Percentiles rank a stretch among this genome's conserved stretches.
Conservation (phyloP, 495 filamentous ascomycete genomes). For the Hypoxylon intermedium region DNA sequence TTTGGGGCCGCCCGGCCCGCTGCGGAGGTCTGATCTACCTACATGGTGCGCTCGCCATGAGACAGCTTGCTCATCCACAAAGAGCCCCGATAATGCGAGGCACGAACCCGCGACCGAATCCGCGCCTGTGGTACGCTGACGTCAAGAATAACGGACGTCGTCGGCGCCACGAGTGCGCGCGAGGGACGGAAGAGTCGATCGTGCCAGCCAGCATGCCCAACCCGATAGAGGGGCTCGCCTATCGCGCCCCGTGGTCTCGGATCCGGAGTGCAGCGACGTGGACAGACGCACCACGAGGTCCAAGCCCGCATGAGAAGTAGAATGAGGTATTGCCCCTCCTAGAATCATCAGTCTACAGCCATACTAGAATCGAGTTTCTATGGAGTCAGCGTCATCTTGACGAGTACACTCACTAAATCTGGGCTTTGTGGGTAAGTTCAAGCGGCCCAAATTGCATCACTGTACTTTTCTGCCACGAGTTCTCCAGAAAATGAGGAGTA, state of each 20-base stretch:
- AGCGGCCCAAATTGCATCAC: too few species aligned
- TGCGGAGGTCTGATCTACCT: conserved; percentile 22
- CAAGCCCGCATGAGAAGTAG: conserved; percentile 3
- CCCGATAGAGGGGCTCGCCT: conserved; percentile 10
- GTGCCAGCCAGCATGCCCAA: not conserved
- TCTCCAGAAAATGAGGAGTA: too few species aligned
- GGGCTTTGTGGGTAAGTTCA: too few species aligned
- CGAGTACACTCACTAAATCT: too few species aligned
- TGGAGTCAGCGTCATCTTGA: too few species aligned
- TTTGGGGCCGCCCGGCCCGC: conserved; percentile 7
- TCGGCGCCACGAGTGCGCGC: conserved; percentile 19
- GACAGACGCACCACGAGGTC: conserved; percentile 18
- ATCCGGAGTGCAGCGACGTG: conserved; percentile 29
- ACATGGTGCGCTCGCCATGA: conserved; percentile 16
- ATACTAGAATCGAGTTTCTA: too few species aligned
- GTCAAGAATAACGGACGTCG: conserved; percentile 21
- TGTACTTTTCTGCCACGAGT: too few species aligned
- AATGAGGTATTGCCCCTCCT: not conserved
- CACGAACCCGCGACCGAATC: conserved; percentile 29
- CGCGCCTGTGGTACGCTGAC: conserved; percentile 35
- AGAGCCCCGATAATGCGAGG: conserved; percentile 27
- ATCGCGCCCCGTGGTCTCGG: conserved; percentile 23
- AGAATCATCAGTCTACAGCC: too few species aligned
- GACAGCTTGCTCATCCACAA: conserved; percentile 9
- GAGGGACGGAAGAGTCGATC: conserved; percentile 23